A percentile compares a stretch with the other conserved stretches of the same genome.
These are phyloP conservation scores for Penstemon barbatus DNA, from an alignment of 257 asterid genomes.

Conservation along the genomic window DNA sequence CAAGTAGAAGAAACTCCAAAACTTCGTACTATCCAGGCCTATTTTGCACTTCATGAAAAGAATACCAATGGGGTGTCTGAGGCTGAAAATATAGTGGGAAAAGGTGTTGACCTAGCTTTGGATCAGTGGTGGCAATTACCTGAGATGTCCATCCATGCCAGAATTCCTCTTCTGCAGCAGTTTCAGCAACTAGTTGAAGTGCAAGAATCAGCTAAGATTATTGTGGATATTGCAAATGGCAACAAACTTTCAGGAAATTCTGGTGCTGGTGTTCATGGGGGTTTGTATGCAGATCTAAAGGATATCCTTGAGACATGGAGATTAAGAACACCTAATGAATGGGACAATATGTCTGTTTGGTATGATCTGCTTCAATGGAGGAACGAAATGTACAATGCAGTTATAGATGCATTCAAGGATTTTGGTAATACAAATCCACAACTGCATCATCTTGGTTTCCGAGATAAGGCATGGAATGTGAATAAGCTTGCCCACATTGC, in stretches of 20 bases:
- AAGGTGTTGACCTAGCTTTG: constrained; percentile 96
- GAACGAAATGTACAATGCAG: constrained; percentile 94
- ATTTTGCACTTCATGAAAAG: constrained; percentile 98
- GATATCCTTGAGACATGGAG: constrained; percentile 99
- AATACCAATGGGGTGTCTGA: constrained; percentile 83
- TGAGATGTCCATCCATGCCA: constrained; percentile 95
- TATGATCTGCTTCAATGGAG: constrained; percentile 98
- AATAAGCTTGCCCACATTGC: constrained; percentile 97
- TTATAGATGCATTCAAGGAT: constrained; percentile 94
- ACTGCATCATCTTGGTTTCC: constrained; percentile 95
- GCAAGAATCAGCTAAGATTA: constrained; percentile 93
- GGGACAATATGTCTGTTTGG: constrained; percentile 99
- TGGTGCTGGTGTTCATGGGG: constrained; percentile 77
- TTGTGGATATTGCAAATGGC: constrained; percentile 90
- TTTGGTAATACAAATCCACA: constrained; percentile 76
- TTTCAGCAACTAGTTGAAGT: constrained; percentile 98
- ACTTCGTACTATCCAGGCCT: constrained; percentile 91
- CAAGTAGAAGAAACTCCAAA: constrained; percentile 97
- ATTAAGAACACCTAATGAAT: constrained; percentile 95
- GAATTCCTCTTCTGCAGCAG: constrained; percentile 95
- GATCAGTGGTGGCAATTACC: constrained; percentile 99
- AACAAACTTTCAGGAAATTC: constrained; percentile 81
- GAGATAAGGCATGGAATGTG: constrained; percentile 99
- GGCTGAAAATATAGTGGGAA: constrained; percentile 88
- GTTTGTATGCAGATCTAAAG: constrained; percentile 89